A percentile compares a stretch with the other conserved stretches of the same genome.
These are phyloP conservation scores for Fusarium sulawesiense DNA, from an alignment of 2,329 filamentous ascomycete species.

Conservation along the genomic window DNA sequence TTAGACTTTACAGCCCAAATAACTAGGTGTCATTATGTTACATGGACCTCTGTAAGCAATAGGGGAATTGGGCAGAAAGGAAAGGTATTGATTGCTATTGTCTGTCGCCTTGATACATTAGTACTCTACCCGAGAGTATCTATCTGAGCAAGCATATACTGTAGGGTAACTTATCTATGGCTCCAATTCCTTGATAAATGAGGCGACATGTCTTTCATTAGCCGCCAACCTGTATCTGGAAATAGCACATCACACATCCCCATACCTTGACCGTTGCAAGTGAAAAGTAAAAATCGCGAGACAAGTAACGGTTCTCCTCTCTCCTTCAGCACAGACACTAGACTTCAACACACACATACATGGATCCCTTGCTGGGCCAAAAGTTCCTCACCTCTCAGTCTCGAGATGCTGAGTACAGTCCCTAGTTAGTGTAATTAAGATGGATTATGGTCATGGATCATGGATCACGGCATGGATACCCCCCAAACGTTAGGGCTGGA, in stretches of 20 bases:
- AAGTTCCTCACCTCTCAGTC: conserved; percentile 21
- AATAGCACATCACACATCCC: conserved; percentile 9
- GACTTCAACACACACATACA: conserved; percentile 4
- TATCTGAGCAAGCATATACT: not conserved
- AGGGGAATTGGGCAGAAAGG: conserved; percentile 2
- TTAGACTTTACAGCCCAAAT: conserved; percentile 22
- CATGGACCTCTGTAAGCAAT: conserved; percentile 11
- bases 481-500: conserved; percentile 28
- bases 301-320: conserved; percentile 21
- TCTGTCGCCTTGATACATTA: not conserved
- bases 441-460: not conserved
- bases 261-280: conserved; percentile 4
- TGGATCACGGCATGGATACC: not conserved
- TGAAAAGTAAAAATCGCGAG: conserved; percentile 10
- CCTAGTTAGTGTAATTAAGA: not conserved
- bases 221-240: conserved; percentile 1
- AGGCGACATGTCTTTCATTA: conserved; percentile 1
- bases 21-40: conserved; percentile 21
- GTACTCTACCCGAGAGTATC: not conserved
- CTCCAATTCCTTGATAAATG: conserved; percentile 4
- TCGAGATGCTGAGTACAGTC: not conserved
- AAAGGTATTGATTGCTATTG: not conserved
- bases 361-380: conserved; percentile 29
- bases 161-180: not conserved
- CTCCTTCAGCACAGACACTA: conserved; percentile 19